phyloP scores from a whole-genome alignment of 176 grass and related monocot genomes.

The Ensete glaucum region DNA sequence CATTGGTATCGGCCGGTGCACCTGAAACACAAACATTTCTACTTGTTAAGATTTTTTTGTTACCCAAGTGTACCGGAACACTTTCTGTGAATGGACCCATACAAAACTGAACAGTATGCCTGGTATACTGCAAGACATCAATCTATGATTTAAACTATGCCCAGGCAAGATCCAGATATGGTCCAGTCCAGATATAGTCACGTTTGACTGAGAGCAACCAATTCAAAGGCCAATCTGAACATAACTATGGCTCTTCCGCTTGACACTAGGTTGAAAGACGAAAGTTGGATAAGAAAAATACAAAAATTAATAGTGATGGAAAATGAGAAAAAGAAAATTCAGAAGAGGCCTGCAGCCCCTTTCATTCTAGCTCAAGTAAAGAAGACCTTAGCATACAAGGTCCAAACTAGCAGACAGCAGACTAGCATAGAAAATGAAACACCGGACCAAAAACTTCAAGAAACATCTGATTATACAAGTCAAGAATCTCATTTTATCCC shows the following conservation, averaged over 20 bases:
- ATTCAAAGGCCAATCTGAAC: too few relatives aligned
- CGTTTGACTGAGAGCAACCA: not conserved
- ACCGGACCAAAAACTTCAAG: not conserved
- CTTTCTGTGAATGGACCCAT: too few relatives aligned
- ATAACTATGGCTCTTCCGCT: not conserved
- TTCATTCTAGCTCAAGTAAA: too few relatives aligned
- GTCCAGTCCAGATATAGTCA: not conserved
- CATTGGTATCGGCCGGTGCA: too few relatives aligned
- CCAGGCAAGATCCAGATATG: not conserved
- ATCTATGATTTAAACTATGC: not conserved
- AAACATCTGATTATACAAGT: not conserved
- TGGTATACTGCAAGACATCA: too few relatives aligned
- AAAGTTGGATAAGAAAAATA: not conserved
- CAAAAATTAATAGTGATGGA: not conserved
- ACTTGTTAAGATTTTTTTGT: too few relatives aligned
- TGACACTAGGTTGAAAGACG: not conserved
- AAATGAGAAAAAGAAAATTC: not conserved
- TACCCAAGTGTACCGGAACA: too few relatives aligned
- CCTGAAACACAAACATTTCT: too few relatives aligned
- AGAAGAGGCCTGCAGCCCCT: not conserved
- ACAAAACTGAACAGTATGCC: too few relatives aligned
- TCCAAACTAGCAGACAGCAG: too few relatives aligned
- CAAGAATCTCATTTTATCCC: not conserved
- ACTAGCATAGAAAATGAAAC: too few relatives aligned
- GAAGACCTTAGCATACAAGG: too few relatives aligned